These are phyloP conservation scores for Candida ipomoeae DNA, from an alignment of 805 yeast genomes.

Conservation along the genomic window DNA sequence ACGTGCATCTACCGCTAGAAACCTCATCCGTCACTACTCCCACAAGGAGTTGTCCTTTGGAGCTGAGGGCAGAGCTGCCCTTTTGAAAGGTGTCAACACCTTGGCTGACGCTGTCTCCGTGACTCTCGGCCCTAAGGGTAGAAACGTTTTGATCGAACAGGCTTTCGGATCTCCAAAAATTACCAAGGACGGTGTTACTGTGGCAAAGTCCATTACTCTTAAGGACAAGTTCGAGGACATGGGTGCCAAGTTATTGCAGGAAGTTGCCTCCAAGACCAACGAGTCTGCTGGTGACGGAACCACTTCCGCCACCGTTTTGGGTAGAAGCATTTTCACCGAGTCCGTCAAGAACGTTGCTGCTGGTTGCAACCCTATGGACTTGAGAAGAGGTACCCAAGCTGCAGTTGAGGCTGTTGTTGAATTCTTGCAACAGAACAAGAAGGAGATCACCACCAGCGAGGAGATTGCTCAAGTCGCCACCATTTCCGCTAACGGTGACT, in stretches of 20 bases:
- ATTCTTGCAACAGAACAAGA: conserved; percentile 78
- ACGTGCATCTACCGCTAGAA: conserved; percentile 39
- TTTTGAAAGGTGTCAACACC: conserved; percentile 88
- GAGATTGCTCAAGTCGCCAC: conserved; percentile 98
- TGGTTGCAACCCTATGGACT: conserved; percentile 98
- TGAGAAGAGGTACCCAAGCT: conserved; percentile 94
- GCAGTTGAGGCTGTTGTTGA: conserved; percentile 92
- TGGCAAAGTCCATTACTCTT: conserved; percentile 78
- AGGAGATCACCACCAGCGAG: conserved; percentile 87
- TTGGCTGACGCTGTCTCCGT: conserved; percentile 96
- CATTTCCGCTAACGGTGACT: conserved; percentile 94
- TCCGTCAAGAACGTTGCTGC: conserved; percentile 96
- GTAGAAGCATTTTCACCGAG: conserved; percentile 93
- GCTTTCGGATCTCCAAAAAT: conserved; percentile 95
- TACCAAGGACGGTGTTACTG: conserved; percentile 98
- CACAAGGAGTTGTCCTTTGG: conserved; percentile 97
- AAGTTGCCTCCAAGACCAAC: conserved; percentile 95
- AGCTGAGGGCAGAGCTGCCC: conserved; percentile 94
- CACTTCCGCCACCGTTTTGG: conserved; percentile 94
- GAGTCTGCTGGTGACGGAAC: conserved; percentile 99
- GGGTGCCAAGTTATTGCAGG: conserved; percentile 94
- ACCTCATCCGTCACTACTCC: conserved; percentile 47
- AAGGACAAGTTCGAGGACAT: conserved; percentile 91
- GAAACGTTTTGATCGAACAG: conserved; percentile 95
- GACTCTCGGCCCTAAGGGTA: conserved; percentile 96